phyloP scores from a whole-genome alignment of 768 basidiomycete genomes.

The Hericium alpestre region DNA sequence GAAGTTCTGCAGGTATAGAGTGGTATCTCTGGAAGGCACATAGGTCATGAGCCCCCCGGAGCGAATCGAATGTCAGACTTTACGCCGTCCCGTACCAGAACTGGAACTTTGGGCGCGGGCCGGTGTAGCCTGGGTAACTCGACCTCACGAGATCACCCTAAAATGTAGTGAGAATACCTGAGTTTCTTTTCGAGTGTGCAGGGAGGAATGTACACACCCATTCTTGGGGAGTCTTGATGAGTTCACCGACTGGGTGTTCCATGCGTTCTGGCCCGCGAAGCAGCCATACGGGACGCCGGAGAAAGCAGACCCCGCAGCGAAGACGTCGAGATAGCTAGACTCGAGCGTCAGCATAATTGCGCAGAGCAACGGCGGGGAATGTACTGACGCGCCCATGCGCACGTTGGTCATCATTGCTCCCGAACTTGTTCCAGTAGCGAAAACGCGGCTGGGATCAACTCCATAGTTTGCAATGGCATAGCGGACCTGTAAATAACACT shows the following conservation, averaged over 20 bases:
- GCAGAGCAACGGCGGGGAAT: no score
- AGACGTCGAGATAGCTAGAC: slow-evolving; percentile 26
- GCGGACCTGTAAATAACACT: slow-evolving; percentile 4
- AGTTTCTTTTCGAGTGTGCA: no score
- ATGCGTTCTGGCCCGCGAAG: slow-evolving; percentile 35
- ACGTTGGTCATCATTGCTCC: slow-evolving; percentile 57
- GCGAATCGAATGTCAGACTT: neutral
- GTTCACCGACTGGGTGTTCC: slow-evolving; percentile 27
- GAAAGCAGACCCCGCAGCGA: slow-evolving; percentile 36
- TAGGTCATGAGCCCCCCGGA: no score
- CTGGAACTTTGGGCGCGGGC: slow-evolving; percentile 39
- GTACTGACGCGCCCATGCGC: slow-evolving; percentile 27
- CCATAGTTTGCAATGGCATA: slow-evolving; percentile 42
- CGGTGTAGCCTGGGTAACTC: slow-evolving; percentile 40
- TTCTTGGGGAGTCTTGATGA: neutral
- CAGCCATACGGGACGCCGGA: slow-evolving; percentile 47
- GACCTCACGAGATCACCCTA: no score
- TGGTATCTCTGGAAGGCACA: slow-evolving; percentile 29
- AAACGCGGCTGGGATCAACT: slow-evolving; percentile 36
- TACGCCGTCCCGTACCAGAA: slow-evolving; percentile 43
- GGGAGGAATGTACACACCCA: slow-evolving; percentile 21
- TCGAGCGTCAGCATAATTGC: no score
- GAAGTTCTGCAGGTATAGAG: slow-evolving; percentile 40
- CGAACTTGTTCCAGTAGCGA: slow-evolving; percentile 40
- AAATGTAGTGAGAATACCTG: no score